These are phyloP conservation scores for Blyttiomyces sp. DNA, from an alignment of 371 early-diverging fungal genomes.

Conservation along the genomic window DNA sequence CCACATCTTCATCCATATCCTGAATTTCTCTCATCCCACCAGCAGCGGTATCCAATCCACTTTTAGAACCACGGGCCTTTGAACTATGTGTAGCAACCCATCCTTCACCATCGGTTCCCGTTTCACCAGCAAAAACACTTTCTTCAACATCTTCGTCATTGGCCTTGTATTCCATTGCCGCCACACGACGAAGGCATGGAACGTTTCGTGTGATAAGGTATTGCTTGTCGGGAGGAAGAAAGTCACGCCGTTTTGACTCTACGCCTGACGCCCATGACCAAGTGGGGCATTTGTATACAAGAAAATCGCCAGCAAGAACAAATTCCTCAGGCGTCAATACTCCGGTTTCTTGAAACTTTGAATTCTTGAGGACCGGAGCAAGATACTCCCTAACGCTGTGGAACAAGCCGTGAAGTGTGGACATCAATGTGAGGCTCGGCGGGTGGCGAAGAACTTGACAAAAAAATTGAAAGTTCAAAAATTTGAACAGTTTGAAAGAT, in stretches of 20 bases:
- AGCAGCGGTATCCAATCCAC: not conserved
- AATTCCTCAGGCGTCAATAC: conserved; percentile 96
- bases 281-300: conserved; percentile 97
- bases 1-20: conserved; percentile 44
- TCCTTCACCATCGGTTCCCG: conserved; percentile 60
- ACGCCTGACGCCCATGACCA: conserved; percentile 94
- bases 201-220: conserved; percentile 94
- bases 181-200: conserved; percentile 88
- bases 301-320: conserved; percentile 93
- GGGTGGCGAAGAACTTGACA: no score
- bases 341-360: conserved; percentile 88
- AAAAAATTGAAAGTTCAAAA: not conserved
- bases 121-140: conserved; percentile 41
- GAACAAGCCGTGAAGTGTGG: conserved; percentile 47
- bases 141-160: conserved; percentile 30
- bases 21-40: conserved; percentile 24
- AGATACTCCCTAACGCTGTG: conserved; percentile 84
- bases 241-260: conserved; percentile 79
- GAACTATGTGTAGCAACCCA: conserved; percentile 86
- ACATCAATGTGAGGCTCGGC: no score
- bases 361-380: conserved; percentile 88
- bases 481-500: no score
- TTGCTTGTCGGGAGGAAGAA: conserved; percentile 89
- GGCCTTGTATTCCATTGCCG: conserved; percentile 58
- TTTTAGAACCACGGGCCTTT: not conserved